Base-by-base conservation (phyloP, 148 eudicot genomes). In the Drosera capensis region DNA sequence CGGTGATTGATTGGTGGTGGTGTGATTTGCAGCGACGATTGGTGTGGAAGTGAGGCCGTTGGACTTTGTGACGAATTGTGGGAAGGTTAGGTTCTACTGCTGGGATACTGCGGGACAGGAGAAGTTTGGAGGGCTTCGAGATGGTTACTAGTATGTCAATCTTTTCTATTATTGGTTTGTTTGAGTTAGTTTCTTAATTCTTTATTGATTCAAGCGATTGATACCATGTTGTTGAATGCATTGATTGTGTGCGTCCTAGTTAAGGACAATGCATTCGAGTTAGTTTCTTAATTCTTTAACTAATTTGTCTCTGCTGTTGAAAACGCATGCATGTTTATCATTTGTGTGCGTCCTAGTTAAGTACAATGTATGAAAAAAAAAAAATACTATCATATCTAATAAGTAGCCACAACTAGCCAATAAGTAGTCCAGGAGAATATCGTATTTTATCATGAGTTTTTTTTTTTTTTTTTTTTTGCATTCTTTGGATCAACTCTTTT, bases 51-150 rank as follows among this genome's bases (percentile, higher is more conserved):
- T 77, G 64, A 79, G 73, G 30, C 84, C 84, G 8, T 49, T 77
- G 62, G 84, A 77, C 49, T 77, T 77, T 71, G 42, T 28, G 35
- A 77, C 84, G 3, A 77, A 77, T 54, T 73, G 77, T 47, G 84
- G 84, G 7, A 47, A 56, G 39, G 67, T 77, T 41, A 54, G 84
- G 25, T 77, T 70, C 55, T 77, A 77, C 48, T 77, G 84, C 68
- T 77, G 84, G 84, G 84, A 77, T 66, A 77, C 84, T 1, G 84
- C 84, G 23, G 84, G 84, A 4, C 84, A 77, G 53, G 84, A 77
- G 57, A 77, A 77, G 62, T 77, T 77, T 53, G 84, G 84, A 16
- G 84, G 84, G 25, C 68, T 77, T 25, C 58, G 84, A 16, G 84
- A 77, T 58, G 84, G 84, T 41, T 77, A 73, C 60, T 77, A 77